Conservation (phyloP, 139 green algal genomes). For the Picocystis salinarum region DNA sequence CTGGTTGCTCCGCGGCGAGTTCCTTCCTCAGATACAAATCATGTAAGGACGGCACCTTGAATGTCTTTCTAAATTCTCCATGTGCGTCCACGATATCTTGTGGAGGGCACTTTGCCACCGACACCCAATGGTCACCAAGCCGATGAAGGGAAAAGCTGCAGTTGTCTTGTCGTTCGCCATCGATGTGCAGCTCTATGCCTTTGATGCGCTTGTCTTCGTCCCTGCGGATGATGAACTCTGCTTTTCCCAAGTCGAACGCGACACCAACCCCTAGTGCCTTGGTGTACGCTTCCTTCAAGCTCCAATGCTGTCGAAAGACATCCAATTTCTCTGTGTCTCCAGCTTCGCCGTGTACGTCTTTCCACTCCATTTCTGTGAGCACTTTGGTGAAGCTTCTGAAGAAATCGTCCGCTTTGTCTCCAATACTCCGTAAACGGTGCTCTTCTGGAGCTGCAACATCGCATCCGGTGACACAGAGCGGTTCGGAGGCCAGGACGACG, state of each 20-base stretch:
- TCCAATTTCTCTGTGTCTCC: constrained; percentile 18
- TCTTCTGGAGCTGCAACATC: constrained; percentile 53
- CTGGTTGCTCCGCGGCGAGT: too few species aligned
- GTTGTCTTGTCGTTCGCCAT: too few species aligned
- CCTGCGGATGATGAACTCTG: too few species aligned
- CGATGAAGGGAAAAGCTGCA: too few species aligned
- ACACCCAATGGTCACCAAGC: too few species aligned
- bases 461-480: constrained; percentile 41
- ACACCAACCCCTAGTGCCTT: constrained; percentile 59
- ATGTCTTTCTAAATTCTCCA: too few species aligned
- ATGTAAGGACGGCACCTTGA: too few species aligned
- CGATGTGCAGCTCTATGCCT: too few species aligned
- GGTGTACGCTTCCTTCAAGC: constrained; percentile 63
- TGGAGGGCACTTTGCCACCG: too few species aligned
- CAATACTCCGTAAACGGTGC: constrained; percentile 4
- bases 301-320: constrained; percentile 46
- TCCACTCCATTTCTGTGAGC: constrained; percentile 20
- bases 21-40: too few species aligned
- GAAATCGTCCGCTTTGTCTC: constrained; percentile 4
- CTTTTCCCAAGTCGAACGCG: constrained; percentile 35
- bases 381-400: constrained; percentile 6
- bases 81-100: too few species aligned
- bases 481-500: constrained; percentile 50
- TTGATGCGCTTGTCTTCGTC: too few species aligned
- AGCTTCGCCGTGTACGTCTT: constrained; percentile 7